These are phyloP conservation scores for Boletus tylopilopsis DNA, from an alignment of 768 basidiomycete species.

Conservation along the genomic window DNA sequence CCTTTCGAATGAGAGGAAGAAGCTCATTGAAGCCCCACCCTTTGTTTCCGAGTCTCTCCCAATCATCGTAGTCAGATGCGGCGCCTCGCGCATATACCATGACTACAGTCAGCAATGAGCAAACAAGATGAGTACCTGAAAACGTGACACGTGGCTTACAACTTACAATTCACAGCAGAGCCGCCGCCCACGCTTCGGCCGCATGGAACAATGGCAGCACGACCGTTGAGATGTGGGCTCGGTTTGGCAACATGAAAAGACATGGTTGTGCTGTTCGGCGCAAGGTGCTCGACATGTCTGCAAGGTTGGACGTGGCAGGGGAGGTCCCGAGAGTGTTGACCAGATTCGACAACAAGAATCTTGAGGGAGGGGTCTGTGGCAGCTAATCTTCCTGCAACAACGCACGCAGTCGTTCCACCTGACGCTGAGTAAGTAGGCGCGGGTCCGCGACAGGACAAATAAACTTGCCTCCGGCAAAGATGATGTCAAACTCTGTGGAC, in stretches of 20 bases:
- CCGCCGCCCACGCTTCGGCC: slow-evolving; percentile 61
- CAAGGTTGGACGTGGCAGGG: slow-evolving; percentile 52
- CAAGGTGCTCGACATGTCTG: slow-evolving; percentile 42
- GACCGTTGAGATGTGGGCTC: slow-evolving; percentile 43
- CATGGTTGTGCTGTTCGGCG: slow-evolving; percentile 38
- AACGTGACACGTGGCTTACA: no score
- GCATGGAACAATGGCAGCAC: slow-evolving; percentile 39
- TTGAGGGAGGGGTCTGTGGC: slow-evolving; percentile 50
- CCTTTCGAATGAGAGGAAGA: slow-evolving; percentile 58
- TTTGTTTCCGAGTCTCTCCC: slow-evolving; percentile 47
- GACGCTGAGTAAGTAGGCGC: neutral
- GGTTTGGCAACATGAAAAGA: slow-evolving; percentile 38
- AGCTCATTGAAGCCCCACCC: slow-evolving; percentile 60
- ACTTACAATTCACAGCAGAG: slow-evolving; percentile 56
- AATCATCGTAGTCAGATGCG: slow-evolving; percentile 64
- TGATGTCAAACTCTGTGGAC: slow-evolving; percentile 40
- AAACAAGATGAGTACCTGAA: no score
- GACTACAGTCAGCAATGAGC: slow-evolving; percentile 13
- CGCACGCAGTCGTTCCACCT: slow-evolving; percentile 54
- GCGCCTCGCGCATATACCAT: slow-evolving; percentile 56
- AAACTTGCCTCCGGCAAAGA: slow-evolving; percentile 54
- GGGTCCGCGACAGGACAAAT: neutral
- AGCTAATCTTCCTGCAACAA: slow-evolving; percentile 49
- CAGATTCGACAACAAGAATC: slow-evolving; percentile 61
- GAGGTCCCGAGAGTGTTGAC: slow-evolving; percentile 46